Evolutionary conservation across 345 rosid species (phyloP).

Genomic region (Pistacia integerrima): DNA sequence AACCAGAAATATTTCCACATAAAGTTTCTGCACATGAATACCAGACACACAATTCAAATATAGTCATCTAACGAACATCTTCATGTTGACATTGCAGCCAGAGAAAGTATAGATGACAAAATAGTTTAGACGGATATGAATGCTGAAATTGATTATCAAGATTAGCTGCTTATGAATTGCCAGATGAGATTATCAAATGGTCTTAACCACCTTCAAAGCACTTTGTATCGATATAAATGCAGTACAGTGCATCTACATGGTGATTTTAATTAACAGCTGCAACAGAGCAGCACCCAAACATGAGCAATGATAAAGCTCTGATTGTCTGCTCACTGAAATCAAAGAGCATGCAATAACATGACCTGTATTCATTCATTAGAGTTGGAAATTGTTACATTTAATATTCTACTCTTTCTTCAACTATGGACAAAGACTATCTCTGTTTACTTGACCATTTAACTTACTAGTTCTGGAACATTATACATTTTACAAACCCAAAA

Average conservation of each 20-base stretch:
- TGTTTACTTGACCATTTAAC: no score
- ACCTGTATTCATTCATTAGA: not conserved
- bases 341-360: not conserved
- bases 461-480: no score
- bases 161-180: not conserved
- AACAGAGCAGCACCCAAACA: not conserved
- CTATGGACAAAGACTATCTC: no score
- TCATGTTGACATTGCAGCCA: not conserved
- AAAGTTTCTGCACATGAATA: not conserved
- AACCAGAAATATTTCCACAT: not conserved
- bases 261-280: not conserved
- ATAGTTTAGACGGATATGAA: not conserved
- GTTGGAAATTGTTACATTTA: no score
- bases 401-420: no score
- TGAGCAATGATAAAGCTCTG: not conserved
- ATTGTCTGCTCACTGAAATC: not conserved
- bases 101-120: not conserved
- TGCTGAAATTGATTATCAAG: not conserved
- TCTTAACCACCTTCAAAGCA: constrained; percentile 5
- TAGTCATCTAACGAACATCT: not conserved
- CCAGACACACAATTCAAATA: not conserved
- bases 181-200: not conserved
- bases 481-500: not conserved
- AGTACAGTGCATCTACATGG: not conserved
- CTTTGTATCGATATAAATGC: not conserved